Evolutionary conservation across 345 rosid species (phyloP), one percentile per base, ranked within the genome.

Genomic region (Isatis tinctoria): DNA sequence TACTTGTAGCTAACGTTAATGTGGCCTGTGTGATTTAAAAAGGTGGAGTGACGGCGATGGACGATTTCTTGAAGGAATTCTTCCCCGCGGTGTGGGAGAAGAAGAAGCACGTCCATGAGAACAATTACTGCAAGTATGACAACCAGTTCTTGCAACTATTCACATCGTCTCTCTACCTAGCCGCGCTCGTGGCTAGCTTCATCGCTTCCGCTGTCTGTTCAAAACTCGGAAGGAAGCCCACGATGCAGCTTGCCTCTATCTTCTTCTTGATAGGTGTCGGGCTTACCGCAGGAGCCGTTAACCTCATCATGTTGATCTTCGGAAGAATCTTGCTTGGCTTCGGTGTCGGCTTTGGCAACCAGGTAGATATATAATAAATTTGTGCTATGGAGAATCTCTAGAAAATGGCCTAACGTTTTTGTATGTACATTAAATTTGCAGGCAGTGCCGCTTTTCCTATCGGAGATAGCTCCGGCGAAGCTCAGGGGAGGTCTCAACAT

Each of bases 31-130:
- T 1, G 24, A 24, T 43, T 65, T 44, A 1, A 6, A n/a, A 61
- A 87, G 97, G 97, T 37, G 98, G 98, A 16, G 95, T 92, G 18
- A 83, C 96, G 20, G 71, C 91, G 13, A 92, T 92, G 98, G 95
- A 88, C 60, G 89, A 81, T 71, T 90, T 92, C 90, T 72, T 90
- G 81, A 68, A 80, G 63, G 54, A 71, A 14, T 90, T 92, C 70
- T 92, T 90, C 43, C 89, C 83, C 1, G 17, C 11, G 7, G 96
- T 92, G 41, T 88, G 80, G 77, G 83, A 72, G 45, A 86, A 36
- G 83, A 88, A 90, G 73, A 76, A 82, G 44, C 86, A 75, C 6
- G 91, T 59, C 0, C 87, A 71, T 4, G 85, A 88, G 32, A 77
- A 87, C 79, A 90, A 92, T 61, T 92, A 92, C 77, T 92, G 98